Base-by-base conservation (phyloP, 805 yeast genomes). In the Candida morakotiae region DNA sequence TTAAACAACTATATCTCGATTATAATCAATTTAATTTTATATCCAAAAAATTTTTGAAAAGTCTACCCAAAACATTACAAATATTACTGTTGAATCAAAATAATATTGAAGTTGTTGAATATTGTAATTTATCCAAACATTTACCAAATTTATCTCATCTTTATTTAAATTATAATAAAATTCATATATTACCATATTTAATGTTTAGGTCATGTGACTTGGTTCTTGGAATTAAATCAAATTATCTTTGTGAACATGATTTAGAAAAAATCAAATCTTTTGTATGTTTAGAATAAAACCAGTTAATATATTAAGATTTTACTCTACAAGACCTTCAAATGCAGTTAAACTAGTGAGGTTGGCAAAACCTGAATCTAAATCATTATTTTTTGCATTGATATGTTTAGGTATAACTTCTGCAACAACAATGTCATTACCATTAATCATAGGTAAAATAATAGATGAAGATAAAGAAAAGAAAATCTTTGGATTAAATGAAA, bases 391-490 rank as follows among this genome's bases (percentile, higher is more conserved):
- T 15, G 96, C 96, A 0, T 62, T 89, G 27, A 46, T 71, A 0
- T 72, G 86, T 39, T 68, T 91, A 22, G 60, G 80, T 5, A 52
- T 82, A 4, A 79, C 96, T 0, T 84, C 96, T 2, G 76, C 87
- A 1, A 83, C 87, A 4, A 74, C 88, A 19, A 83, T 91, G 86
- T 61, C 82, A 9, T 67, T 91, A 29, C 98, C 98, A 6, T 65
- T 82, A 31, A 70, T 87, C 17, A 83, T 91, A 39, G 98, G 98
- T 22, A 84, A 84, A 51, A 80, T 89, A 34, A 73, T 91, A 15
- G 98, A 89, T 56, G 32, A 31, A 19, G 30, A 35, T 13, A 31
- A 31, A 14, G 35, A 32, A 6, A 32, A 32, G 17, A 24, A n/a
- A 14, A 30, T 39, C 3, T 72, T 73, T 42, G 94, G 95, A 0